Base-by-base conservation (phyloP, 805 yeast species). In the Suhomyces vadensis region DNA sequence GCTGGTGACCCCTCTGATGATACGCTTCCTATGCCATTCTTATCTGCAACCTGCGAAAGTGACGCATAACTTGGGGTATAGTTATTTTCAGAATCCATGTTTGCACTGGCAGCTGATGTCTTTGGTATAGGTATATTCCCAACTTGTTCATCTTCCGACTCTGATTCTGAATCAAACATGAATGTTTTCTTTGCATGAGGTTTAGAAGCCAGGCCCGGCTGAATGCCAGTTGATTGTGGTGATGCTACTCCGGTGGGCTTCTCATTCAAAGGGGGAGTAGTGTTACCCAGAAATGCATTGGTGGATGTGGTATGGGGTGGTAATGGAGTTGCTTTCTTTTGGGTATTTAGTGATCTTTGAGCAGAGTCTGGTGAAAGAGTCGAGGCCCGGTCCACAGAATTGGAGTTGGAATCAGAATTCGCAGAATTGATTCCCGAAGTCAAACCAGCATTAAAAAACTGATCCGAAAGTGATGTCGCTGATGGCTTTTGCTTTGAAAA, bases 31-130 rank as follows among this genome's bases (percentile, higher is more conserved):
- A 67, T 64, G 4, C 74, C 73, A 46, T 60, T 69, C 39, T 60
- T 61, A 23, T 74, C 81, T 2, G 83, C 82, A 19, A 79, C 79
- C 48, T 75, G 79, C 42, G 76, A 71, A 37, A 76, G 56, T 1
- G 79, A 69, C 17, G 76, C 71, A 49, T 68, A 75, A 42, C 77
- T 73, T 17, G 59, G 50, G 20, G 61, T 56, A 21, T 50, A 49
- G 21, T 33, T 40, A 13, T 23, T 17, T 14, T 21, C 38, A 16
- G 24, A n/a, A 29, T 20, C 16, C 16, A 10, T 20, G 10, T 20
- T 29, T 8, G 23, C 10, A n/a, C 8, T 11, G 8, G 31, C 4
- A 1, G 8, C 26, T 6, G 25, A 16, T 17, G 19, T 24, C 11
- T 21, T 46, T n/a, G 24, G 47, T 36, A 24, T 35, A n/a, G 21